Base-by-base conservation (phyloP, 2,329 filamentous ascomycete genomes). In the Chrysoporthe puriensis region DNA sequence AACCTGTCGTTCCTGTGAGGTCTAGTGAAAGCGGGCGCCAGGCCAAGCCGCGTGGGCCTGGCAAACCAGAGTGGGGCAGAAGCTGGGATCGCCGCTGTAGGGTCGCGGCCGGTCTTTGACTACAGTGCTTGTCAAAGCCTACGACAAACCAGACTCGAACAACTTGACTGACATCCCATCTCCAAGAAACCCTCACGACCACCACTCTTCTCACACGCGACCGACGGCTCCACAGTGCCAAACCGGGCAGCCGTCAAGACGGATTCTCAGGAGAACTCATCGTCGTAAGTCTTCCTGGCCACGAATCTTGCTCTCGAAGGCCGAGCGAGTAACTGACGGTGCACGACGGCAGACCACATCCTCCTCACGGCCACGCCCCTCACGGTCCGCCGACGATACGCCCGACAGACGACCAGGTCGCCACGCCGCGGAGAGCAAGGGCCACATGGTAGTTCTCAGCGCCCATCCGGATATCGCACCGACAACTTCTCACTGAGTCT, bases 401-500 rank as follows among this genome's bases (percentile, higher is more conserved):
- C 48, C 26, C n/a, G 11, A n/a, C n/a, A 2, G 40, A 46, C 34
- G 40, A 5, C 16, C 42, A 52, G 13, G 9, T n/a, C 14, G 50
- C 62, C 34, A 7, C 5, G 26, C 21, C 26, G 3, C 4, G 36
- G 26, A 44, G 6, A 32, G 3, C 2, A 6, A 56, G 34, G 40
- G 21, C 18, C 21, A 26, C 21, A 54, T 63, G 62, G 62, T 63
- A 63, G 32, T 34, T 54, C 52, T 42, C 36, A n/a, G 18, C 44
- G 36, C 36, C 44, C 4, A 4, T 43, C 40, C 13, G 14, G 32
- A 40, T 44, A 26, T 18, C 40, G 16, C n/a, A 46, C n/a, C 43
- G 16, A 42, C 3, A 26, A 42, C 58, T 9, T 52, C 32, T 26
- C 7, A 62, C 66, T 69, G 68, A 69, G 32, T 40, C 43, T 36